Conservation (phyloP, 1,139 yeast genomes). For the Neolecta irregularis region DNA sequence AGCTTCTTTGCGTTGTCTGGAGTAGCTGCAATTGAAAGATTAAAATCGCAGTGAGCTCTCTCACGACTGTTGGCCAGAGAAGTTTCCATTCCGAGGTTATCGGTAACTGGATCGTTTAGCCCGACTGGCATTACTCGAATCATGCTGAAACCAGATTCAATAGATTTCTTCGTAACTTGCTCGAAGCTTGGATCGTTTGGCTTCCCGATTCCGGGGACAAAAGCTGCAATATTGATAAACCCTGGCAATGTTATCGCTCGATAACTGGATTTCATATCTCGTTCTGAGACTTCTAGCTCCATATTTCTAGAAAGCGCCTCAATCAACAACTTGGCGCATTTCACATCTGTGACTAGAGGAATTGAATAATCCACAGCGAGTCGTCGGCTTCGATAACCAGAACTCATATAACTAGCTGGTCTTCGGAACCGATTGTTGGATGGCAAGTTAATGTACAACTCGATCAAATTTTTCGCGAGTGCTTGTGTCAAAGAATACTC, state of each 20-base stretch:
- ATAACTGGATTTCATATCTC: conserved; percentile 87
- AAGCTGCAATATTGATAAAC: conserved; percentile 64
- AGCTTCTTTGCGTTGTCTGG: conserved; percentile 50
- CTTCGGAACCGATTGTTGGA: conserved; percentile 95
- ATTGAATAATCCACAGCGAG: conserved; percentile 98
- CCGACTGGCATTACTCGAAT: conserved; percentile 67
- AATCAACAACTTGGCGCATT: conserved; percentile 86
- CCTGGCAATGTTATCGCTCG: conserved; percentile 75
- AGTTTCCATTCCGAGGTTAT: conserved; percentile 45
- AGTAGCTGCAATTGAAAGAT: conserved; percentile 71
- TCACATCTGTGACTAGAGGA: conserved; percentile 94
- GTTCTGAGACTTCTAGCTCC: conserved; percentile 50
- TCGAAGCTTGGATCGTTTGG: conserved; percentile 40
- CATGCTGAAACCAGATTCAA: conserved; percentile 82
- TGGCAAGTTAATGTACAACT: conserved; percentile 89
- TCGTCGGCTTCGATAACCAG: conserved; percentile 97
- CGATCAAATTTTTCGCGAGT: conserved; percentile 91
- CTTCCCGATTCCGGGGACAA: conserved; percentile 49
- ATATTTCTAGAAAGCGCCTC: conserved; percentile 76
- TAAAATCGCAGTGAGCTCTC: conserved; percentile 65
- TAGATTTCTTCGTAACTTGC: conserved; percentile 50
- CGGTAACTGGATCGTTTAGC: conserved; percentile 46
- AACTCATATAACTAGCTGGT: conserved; percentile 94
- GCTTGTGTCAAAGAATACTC: conserved; percentile 94
- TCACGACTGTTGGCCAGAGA: conserved; percentile 38